These are phyloP conservation scores for Thalassiosira profunda DNA, from an alignment of 108 stramenopile genomes.

Conservation along the genomic window DNA sequence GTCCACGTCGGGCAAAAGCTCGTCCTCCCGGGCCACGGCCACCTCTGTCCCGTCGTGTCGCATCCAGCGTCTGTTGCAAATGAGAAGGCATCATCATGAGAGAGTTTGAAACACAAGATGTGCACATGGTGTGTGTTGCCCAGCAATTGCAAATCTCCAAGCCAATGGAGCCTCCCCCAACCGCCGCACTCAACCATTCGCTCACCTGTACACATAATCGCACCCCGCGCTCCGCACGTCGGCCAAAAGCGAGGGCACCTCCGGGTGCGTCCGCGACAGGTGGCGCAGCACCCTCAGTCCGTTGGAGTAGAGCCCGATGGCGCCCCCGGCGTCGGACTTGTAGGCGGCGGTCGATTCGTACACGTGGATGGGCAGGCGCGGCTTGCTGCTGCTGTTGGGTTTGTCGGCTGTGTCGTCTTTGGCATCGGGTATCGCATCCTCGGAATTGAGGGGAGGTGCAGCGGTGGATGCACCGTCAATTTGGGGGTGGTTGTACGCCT, in stretches of 20 bases:
- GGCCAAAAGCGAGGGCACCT: conserved; percentile 23
- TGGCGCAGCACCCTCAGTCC: conserved; percentile 65
- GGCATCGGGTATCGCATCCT: neutral
- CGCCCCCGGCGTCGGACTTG: conserved; percentile 53
- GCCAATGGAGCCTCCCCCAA: too few relatives aligned
- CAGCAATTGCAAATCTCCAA: too few relatives aligned
- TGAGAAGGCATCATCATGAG: too few relatives aligned
- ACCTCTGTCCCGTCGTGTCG: conserved; percentile 71
- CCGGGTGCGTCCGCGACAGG: conserved; percentile 22
- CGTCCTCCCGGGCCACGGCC: conserved; percentile 56
- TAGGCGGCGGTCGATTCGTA: conserved; percentile 46
- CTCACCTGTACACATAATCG: conserved; percentile 58
- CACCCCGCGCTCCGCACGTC: conserved; percentile 50
- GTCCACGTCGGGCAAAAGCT: conserved; percentile 31
- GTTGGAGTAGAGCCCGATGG: conserved; percentile 75
- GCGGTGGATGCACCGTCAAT: neutral
- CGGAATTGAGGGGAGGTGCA: neutral
- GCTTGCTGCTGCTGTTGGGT: neutral
- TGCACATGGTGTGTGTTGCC: too few relatives aligned
- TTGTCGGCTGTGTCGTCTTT: too few relatives aligned
- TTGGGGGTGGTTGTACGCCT: conserved; percentile 27
- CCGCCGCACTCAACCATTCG: too few relatives aligned
- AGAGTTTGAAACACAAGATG: too few relatives aligned
- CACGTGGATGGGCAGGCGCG: conserved; percentile 32
- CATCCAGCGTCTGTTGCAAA: conserved; percentile 71